A percentile compares a stretch with the other conserved stretches of the same genome.
Conservation (phyloP, 352 stramenopile genomes). For the Peronosclerospora sorghi region DNA sequence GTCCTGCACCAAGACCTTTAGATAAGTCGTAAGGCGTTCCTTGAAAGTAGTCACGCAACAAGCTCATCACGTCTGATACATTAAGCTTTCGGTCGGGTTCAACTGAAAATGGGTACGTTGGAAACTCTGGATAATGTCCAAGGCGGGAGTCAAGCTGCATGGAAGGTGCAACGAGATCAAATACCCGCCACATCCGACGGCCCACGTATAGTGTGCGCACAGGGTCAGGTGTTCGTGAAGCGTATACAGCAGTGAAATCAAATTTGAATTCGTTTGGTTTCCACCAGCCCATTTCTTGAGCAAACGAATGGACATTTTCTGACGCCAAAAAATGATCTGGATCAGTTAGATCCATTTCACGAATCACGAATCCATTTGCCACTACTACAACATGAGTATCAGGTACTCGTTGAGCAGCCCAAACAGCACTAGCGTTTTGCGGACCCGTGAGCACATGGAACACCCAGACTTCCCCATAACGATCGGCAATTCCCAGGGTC, state of each 20-base stretch:
- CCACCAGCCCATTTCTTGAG: conserved; percentile 82
- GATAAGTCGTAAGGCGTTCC: conserved; percentile 82
- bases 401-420: conserved; percentile 88
- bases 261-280: conserved; percentile 34
- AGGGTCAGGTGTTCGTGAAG: conserved; percentile 34
- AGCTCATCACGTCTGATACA: conserved; percentile 63
- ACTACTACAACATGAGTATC: conserved; percentile 85
- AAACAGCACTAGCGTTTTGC: conserved; percentile 85
- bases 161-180: conserved; percentile 71
- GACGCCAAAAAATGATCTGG: conserved; percentile 84
- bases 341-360: conserved; percentile 76
- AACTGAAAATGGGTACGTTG: conserved; percentile 85
- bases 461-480: conserved; percentile 86
- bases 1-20: conserved; percentile 73
- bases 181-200: conserved; percentile 86
- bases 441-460: conserved; percentile 92
- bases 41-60: conserved; percentile 87
- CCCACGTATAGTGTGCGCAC: conserved; percentile 58
- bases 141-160: conserved; percentile 55
- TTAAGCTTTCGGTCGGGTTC: conserved; percentile 44
- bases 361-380: conserved; percentile 91
- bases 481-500: conserved; percentile 80
- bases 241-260: conserved; percentile 65
- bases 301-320: conserved; percentile 79
- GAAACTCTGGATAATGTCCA: conserved; percentile 49